Base-by-base conservation (phyloP, 768 basidiomycete species). In the Agrocybe praecox region DNA sequence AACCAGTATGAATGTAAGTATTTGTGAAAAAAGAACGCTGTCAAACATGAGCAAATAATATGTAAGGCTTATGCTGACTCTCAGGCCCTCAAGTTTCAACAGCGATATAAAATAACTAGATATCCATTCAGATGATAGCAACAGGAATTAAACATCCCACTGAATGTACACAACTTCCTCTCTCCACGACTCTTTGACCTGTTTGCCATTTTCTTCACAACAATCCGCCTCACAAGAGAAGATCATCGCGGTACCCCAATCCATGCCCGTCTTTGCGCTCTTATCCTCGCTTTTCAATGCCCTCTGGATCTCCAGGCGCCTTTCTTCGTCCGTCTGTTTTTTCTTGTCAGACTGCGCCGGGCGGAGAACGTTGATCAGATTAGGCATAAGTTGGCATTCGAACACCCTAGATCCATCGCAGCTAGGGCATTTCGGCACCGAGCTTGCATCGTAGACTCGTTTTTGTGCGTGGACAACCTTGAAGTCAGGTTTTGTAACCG, bases 351-450 rank as follows among this genome's bases (percentile, higher is more conserved):
- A 18, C 18, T 68, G 67, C 5, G 62, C 50, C n/a, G 61, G 49
- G 49, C 79, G 75, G 14, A 97, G 76, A 14, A 92, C 73, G 50
- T 91, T 91, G 69, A 98, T 94, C 51, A 98, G 75, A 67, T 94
- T 93, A 1, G 96, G 96, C 86, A 96, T 96, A 52, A 98, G 78
- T 70, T 98, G 96, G 64, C 90, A 90, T 69, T 98, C 96, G 69
- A 97, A 98, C 19, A 88, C 81, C 15, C 94, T 82, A 44, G 74
- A 75, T 2, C 82, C 78, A 34, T 77, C 74, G 74, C 96, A 98
- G 14, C 73, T 65, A 1, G 85, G 77, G 68, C 96, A 98, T 0
- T 71, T 58, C 0, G 89, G 85, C 26, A 94, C 74, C 8, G 77
- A 70, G 0, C 76, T 64, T 4, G 85, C 73, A 45, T 78, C 71